Evolutionary conservation across 2,329 filamentous ascomycete genomes (phyloP).

Genomic region (Fusarium nelsonii): DNA sequence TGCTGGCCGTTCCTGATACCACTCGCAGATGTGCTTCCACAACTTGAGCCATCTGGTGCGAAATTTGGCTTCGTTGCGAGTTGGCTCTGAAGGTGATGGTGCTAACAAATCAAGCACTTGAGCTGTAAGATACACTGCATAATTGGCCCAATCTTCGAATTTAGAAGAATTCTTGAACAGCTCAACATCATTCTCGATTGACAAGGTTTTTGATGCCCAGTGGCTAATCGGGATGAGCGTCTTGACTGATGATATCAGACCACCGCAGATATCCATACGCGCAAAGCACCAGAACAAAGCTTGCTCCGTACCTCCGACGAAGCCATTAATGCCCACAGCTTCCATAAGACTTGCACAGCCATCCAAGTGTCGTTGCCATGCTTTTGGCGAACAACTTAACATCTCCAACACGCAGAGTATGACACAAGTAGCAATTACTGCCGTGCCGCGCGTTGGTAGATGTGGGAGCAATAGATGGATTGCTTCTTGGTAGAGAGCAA

Average conservation of each 20-base stretch:
- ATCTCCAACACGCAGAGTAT: conserved; percentile 68
- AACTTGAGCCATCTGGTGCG: conserved; percentile 54
- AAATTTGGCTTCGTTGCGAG: conserved; percentile 45
- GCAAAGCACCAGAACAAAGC: conserved; percentile 68
- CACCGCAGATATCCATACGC: conserved; percentile 67
- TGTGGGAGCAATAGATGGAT: conserved; percentile 63
- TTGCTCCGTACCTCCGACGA: conserved; percentile 62
- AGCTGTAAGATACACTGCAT: conserved; percentile 62
- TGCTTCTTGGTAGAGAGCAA: conserved; percentile 64
- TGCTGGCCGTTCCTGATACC: conserved; percentile 55
- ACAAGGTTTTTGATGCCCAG: conserved; percentile 56
- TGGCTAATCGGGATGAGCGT: conserved; percentile 62
- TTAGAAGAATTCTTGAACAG: conserved; percentile 53
- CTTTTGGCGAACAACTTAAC: conserved; percentile 61
- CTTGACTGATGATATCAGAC: conserved; percentile 63
- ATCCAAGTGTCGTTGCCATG: conserved; percentile 65
- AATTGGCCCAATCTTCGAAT: conserved; percentile 64
- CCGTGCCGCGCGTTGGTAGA: conserved; percentile 60
- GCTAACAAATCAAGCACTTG: conserved; percentile 58
- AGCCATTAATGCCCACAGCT: conserved; percentile 63
- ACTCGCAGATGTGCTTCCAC: conserved; percentile 56
- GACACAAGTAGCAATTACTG: conserved; percentile 65
- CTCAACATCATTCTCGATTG: conserved; percentile 49
- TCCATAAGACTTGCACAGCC: conserved; percentile 65
- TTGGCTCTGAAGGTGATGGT: conserved; percentile 32